phyloP scores from a whole-genome alignment of 75 land plant species.

The Sequoia sempervirens region DNA sequence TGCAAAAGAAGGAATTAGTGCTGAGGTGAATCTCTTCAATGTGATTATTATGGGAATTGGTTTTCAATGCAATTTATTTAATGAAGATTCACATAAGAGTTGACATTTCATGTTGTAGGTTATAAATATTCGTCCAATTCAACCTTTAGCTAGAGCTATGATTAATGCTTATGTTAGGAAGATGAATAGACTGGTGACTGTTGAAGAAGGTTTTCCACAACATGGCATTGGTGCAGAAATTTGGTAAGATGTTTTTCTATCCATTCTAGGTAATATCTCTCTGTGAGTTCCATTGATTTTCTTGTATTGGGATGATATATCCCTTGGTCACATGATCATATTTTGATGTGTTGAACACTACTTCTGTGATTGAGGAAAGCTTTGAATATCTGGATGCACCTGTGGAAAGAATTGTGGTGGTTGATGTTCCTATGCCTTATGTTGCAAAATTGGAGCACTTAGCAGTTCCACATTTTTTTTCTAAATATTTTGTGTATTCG shows the following conservation, averaged over 20 bases:
- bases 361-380: constrained; percentile 81
- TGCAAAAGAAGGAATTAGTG: constrained; percentile 84
- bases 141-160: constrained; percentile 76
- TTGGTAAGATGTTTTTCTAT: constrained; percentile 38
- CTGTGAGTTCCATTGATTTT: neutral
- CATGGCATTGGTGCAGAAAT: constrained; percentile 92
- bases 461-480: constrained; percentile 88
- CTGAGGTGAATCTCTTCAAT: constrained; percentile 45
- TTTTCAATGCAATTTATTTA: neutral
- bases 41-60: neutral
- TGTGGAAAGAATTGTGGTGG: constrained; percentile 83
- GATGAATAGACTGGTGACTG: constrained; percentile 73
- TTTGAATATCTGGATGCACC: constrained; percentile 97
- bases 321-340: neutral
- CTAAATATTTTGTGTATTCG: neutral
- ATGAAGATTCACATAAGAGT: neutral
- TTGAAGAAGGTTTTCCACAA: constrained; percentile 94
- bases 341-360: constrained; percentile 28
- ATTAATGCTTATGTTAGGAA: constrained; percentile 83
- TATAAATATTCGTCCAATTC: constrained; percentile 75
- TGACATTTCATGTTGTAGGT: constrained; percentile 29
- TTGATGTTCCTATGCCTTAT: constrained; percentile 98
- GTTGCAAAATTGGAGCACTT: constrained; percentile 92
- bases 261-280: neutral
- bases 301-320: neutral